Base-by-base conservation (phyloP, 305 asterid genomes). In the Nicotiana rustica region DNA sequence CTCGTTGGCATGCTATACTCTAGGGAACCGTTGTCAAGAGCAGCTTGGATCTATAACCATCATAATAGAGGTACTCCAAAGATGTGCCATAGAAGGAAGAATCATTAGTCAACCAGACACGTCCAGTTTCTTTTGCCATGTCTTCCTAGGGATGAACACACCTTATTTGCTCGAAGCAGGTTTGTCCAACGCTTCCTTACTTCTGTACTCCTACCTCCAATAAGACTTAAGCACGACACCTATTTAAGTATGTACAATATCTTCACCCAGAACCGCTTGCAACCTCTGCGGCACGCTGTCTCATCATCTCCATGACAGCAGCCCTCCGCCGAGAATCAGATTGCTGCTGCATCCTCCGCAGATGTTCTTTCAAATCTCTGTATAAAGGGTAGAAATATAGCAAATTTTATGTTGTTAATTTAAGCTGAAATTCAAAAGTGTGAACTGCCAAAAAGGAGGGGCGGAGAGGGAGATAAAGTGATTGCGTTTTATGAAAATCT, bases 231-330 rank as follows among this genome's bases (percentile, higher is more conserved):
- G 68, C 80, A 76, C 47, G 76, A 79, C 78, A 71, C 79, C 81
- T 69, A 83, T 44, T 83, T 66, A 80, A 77, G 71, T 90, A 90
- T 90, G 81, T 88, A 90, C 93, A 90, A 67, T 87, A 25, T 57
- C 65, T 36, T 83, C 82, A 86, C 85, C 89, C 89, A 55, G 95
- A 85, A 86, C 81, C 92, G 61, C 95, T 87, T 3, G 97, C 95
- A 83, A 92, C 97, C 91, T 96, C 99, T n/a, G 97, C 97, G 5
- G 99, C 96, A 5, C 97, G 97, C 87, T 96, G 97, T 87, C 98
- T 92, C 98, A 96, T 94, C 98, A 96, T 96, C 88, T 94, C 98
- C 86, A 86, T 94, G 60, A 96, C 98, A 80, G 99, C 99, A 83
- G 98, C 99, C 88, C 99, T 90, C 70, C 98, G 87, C 73, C 98